Conservation (phyloP, 2,329 filamentous ascomycete genomes). For the Colletotrichum neosansevieriae region DNA sequence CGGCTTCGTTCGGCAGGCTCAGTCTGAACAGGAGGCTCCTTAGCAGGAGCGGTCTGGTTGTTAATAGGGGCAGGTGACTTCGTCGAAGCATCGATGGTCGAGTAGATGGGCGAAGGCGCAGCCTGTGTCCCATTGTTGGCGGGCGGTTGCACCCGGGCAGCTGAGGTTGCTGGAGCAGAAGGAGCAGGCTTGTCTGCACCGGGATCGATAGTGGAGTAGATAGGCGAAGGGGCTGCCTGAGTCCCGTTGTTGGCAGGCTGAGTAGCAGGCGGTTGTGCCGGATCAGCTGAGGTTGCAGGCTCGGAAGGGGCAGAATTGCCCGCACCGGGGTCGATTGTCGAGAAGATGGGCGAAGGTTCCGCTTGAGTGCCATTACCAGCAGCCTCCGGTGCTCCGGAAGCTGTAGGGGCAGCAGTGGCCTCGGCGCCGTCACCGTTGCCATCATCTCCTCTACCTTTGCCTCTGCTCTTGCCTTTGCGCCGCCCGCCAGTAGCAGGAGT, state of each 20-base stretch:
- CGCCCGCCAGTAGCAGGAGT: constrained; percentile 5
- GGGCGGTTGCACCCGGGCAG: background rate
- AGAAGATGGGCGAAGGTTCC: constrained; percentile 16
- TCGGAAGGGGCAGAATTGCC: background rate
- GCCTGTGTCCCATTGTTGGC: background rate
- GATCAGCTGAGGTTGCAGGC: too few species aligned
- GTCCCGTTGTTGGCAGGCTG: background rate
- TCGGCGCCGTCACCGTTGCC: background rate
- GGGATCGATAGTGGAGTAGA: constrained; percentile 1
- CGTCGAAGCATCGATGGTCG: background rate
- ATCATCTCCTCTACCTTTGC: constrained; percentile 12
- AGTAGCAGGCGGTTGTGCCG: background rate
- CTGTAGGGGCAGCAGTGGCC: background rate
- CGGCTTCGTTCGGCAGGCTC: constrained; percentile 5
- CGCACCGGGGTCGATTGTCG: background rate
- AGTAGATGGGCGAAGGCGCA: constrained; percentile 12
- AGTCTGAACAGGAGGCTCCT: background rate
- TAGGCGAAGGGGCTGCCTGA: background rate
- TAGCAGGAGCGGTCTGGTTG: constrained; percentile 14
- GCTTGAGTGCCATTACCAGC: constrained; percentile 2
- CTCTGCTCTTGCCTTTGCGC: background rate
- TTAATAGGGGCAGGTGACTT: constrained; percentile 9
- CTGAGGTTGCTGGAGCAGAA: background rate
- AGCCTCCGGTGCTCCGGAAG: background rate
- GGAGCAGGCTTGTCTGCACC: background rate